These are phyloP conservation scores for Termitomyces sp. DNA, from an alignment of 768 basidiomycete species.

Conservation along the genomic window DNA sequence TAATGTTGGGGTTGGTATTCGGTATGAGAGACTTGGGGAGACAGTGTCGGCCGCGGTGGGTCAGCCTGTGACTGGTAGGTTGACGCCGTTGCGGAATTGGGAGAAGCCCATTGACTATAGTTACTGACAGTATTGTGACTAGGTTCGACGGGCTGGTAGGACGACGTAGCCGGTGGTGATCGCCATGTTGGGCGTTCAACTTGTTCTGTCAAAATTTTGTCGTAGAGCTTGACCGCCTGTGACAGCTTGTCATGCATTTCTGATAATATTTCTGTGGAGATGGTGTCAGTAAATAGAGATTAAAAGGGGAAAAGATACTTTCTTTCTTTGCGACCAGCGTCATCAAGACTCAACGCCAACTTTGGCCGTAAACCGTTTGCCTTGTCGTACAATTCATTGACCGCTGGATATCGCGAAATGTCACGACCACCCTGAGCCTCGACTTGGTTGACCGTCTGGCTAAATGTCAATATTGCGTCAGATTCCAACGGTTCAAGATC, in stretches of 20 bases:
- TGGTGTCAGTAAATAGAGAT: background rate
- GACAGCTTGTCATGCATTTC: conserved; percentile 96
- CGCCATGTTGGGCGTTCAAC: conserved; percentile 71
- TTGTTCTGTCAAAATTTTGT: conserved; percentile 82
- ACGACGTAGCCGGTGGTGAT: conserved; percentile 25
- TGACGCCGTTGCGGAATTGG: conserved; percentile 8
- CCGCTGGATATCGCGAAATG: conserved; percentile 77
- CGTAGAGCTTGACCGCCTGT: conserved; percentile 89
- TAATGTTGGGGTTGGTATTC: no score
- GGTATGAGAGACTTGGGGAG: conserved; percentile 18
- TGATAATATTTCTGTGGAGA: conserved; percentile 65
- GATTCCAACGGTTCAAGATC: conserved; percentile 81
- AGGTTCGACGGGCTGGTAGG: conserved; percentile 28
- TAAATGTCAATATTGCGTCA: conserved; percentile 87
- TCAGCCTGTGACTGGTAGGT: conserved; percentile 7
- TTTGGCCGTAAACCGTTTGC: conserved; percentile 78
- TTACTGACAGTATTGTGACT: conserved; percentile 23
- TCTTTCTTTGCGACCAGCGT: conserved; percentile 86
- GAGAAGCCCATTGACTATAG: conserved; percentile 33
- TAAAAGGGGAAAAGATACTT: conserved; percentile 10
- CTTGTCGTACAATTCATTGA: conserved; percentile 81
- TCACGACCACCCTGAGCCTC: conserved; percentile 75
- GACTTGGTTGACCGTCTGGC: conserved; percentile 84
- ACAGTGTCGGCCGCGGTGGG: conserved; percentile 16
- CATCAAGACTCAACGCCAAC: conserved; percentile 79